phyloP scores from a whole-genome alignment of 140 eudicot species.

The Anethum foeniculum region DNA sequence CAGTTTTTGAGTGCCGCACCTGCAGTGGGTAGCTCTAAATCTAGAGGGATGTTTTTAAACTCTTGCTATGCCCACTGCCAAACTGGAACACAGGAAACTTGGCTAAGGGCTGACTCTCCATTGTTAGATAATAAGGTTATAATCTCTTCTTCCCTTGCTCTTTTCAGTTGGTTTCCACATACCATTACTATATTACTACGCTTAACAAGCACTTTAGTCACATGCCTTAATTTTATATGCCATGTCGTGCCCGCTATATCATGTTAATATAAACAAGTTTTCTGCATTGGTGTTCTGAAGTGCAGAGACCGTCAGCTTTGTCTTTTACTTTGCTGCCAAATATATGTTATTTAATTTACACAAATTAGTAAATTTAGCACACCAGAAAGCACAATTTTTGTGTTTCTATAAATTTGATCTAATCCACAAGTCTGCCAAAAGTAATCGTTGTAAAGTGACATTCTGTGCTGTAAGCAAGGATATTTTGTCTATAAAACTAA shows the following conservation, averaged over 20 bases:
- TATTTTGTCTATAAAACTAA: not conserved
- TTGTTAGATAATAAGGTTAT: conserved; percentile 46
- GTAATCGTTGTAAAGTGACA: not conserved
- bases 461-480: not conserved
- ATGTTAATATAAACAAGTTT: not conserved
- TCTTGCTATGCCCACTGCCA: conserved; percentile 68
- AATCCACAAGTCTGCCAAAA: not conserved
- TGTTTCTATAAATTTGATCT: not conserved
- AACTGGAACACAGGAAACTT: conserved; percentile 82
- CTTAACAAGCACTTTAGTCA: not conserved
- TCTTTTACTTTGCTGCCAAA: no score
- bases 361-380: not conserved
- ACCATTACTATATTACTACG: not conserved
- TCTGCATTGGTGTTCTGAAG: not conserved
- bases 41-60: conserved; percentile 64
- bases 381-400: not conserved
- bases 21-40: conserved; percentile 43
- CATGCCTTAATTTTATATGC: not conserved
- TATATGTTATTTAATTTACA: no score
- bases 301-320: not conserved
- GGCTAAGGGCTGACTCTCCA: conserved; percentile 80
- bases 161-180: not conserved
- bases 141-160: not conserved
- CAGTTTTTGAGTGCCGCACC: conserved; percentile 51
- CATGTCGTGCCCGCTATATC: not conserved